Conservation (phyloP, 2,329 filamentous ascomycete genomes). For the Amauroascus niger region DNA sequence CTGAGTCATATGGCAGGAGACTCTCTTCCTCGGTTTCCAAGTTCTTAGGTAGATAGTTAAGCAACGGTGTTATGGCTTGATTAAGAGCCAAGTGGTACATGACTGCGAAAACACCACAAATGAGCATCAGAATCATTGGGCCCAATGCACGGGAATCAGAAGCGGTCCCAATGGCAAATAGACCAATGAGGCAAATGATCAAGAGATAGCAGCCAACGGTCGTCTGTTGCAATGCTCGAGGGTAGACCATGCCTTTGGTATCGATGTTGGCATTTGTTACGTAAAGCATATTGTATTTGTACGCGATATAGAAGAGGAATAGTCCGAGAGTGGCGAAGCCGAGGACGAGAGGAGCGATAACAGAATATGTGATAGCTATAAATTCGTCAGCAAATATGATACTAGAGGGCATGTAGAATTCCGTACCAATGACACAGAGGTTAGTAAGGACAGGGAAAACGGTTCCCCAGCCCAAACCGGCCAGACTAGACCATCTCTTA, state of each 20-base stretch:
- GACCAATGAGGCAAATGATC: constrained; percentile 71
- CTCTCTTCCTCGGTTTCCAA: constrained; percentile 50
- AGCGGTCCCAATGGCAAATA: constrained; percentile 62
- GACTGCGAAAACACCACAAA: constrained; percentile 63
- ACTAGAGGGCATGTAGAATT: neutral
- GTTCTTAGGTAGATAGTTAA: constrained; percentile 72
- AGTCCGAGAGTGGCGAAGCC: constrained; percentile 73
- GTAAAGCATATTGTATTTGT: constrained; percentile 83
- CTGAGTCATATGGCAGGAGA: constrained; percentile 7
- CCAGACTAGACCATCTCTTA: constrained; percentile 62
- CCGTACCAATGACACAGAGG: constrained; percentile 65
- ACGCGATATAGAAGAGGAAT: constrained; percentile 73
- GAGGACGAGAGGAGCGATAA: constrained; percentile 75
- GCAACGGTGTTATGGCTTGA: constrained; percentile 61
- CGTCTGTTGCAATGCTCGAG: constrained; percentile 76
- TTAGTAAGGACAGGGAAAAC: constrained; percentile 73
- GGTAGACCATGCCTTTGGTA: constrained; percentile 79
- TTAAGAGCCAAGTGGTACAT: constrained; percentile 66
- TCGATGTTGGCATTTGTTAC: constrained; percentile 74
- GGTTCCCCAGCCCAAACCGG: constrained; percentile 72
- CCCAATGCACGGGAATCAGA: constrained; percentile 54
- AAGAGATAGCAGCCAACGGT: constrained; percentile 75
- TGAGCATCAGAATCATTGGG: constrained; percentile 64
- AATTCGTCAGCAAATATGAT: neutral
- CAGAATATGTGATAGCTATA: constrained; percentile 70